These are phyloP conservation scores for Saxispiralis lemnorum DNA, from an alignment of 495 filamentous ascomycete species.

Conservation along the genomic window DNA sequence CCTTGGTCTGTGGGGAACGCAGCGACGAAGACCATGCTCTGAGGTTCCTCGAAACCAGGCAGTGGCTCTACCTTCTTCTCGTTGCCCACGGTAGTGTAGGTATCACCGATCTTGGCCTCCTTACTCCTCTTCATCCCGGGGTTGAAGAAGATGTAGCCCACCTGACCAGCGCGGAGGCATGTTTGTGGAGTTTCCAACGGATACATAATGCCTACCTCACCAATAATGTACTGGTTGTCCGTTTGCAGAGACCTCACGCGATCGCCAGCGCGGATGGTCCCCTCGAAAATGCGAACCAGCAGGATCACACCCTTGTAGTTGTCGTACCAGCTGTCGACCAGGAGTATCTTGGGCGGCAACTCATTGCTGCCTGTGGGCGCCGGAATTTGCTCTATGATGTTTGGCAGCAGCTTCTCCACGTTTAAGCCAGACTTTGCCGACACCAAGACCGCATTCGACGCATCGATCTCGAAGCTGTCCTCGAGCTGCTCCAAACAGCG, in stretches of 20 bases:
- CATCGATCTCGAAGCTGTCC: conserved; percentile 71
- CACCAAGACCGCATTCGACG: conserved; percentile 61
- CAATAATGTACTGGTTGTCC: conserved; percentile 69
- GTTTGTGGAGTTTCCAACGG: conserved; percentile 71
- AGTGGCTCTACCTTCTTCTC: conserved; percentile 63
- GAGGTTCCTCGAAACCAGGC: conserved; percentile 90
- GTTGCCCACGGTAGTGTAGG: conserved; percentile 67
- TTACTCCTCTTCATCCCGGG: conserved; percentile 92
- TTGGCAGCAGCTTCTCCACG: conserved; percentile 61
- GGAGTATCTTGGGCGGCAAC: conserved; percentile 61
- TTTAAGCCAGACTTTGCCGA: conserved; percentile 89
- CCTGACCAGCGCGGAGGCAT: conserved; percentile 70
- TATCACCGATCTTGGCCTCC: conserved; percentile 91
- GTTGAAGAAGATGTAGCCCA: conserved; percentile 92
- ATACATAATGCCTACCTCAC: conserved; percentile 94
- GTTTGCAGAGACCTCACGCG: conserved; percentile 72
- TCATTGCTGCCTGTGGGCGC: conserved; percentile 53
- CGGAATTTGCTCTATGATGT: conserved; percentile 70
- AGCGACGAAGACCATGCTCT: conserved; percentile 96
- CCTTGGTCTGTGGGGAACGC: conserved; percentile 83
- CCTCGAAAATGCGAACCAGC: conserved; percentile 82
- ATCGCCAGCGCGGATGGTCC: conserved; percentile 64
- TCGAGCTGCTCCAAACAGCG: conserved; percentile 73
- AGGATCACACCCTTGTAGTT: conserved; percentile 86
- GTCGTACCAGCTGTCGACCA: conserved; percentile 97